phyloP scores from a whole-genome alignment of 441 rosid genomes.

The Gossypium schwendimanii region DNA sequence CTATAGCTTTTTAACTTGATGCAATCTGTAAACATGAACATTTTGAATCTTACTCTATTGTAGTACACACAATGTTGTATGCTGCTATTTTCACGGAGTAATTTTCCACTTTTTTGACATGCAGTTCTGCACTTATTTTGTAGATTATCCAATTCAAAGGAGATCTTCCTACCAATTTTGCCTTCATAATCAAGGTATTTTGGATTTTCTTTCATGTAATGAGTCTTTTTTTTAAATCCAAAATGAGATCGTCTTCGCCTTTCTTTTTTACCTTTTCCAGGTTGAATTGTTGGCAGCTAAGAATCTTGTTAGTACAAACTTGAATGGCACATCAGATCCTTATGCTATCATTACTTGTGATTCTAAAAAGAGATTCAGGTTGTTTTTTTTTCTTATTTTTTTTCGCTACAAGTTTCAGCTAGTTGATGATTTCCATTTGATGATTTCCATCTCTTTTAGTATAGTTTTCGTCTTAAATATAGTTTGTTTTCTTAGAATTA shows the following conservation, averaged over 20 bases:
- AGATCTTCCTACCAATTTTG: constrained; percentile 57
- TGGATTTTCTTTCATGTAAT: not conserved
- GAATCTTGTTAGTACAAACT: constrained; percentile 91
- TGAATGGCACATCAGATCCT: constrained; percentile 98
- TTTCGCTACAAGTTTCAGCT: not conserved
- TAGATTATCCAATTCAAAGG: constrained; percentile 69
- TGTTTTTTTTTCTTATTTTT: constrained; percentile 15
- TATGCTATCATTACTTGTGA: constrained; percentile 95
- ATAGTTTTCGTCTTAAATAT: not conserved
- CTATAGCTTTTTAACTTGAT: constrained; percentile 1
- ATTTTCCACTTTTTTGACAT: constrained; percentile 71
- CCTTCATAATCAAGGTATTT: constrained; percentile 70
- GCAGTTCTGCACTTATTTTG: constrained; percentile 83
- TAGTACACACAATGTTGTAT: constrained; percentile 1
- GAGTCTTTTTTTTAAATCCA: not conserved
- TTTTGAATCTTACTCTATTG: not conserved
- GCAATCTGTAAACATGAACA: not conserved
- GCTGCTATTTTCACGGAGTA: constrained; percentile 35
- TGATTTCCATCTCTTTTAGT: not conserved
- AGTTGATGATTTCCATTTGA: not conserved
- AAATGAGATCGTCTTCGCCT: constrained; percentile 13
- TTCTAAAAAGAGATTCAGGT: constrained; percentile 95
- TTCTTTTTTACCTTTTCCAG: constrained; percentile 28
- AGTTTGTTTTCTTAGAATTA: not conserved
- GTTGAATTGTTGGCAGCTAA: constrained; percentile 94